phyloP scores from a whole-genome alignment of 768 basidiomycete genomes.

The Tulasnella sp. region DNA sequence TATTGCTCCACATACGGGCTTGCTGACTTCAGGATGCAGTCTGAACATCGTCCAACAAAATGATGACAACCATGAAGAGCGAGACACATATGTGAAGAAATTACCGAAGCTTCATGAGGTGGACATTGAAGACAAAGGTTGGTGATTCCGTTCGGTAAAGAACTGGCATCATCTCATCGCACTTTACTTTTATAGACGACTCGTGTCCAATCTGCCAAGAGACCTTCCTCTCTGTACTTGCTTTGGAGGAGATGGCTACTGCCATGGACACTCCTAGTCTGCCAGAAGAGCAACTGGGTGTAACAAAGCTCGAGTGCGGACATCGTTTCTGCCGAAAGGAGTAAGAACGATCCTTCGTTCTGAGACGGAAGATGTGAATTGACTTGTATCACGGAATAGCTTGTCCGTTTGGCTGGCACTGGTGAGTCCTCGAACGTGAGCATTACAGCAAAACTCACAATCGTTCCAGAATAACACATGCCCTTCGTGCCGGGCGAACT shows the following conservation, averaged over 20 bases:
- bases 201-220: conserved; percentile 67
- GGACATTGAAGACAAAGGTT: conserved; percentile 12
- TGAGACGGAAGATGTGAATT: conserved; percentile 6
- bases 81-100: not conserved
- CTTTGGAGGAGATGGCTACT: conserved; percentile 60
- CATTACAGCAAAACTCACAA: not conserved
- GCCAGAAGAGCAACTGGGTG: conserved; percentile 54
- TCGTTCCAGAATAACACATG: conserved; percentile 35
- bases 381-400: not conserved
- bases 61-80: not conserved
- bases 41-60: not conserved
- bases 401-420: conserved; percentile 14
- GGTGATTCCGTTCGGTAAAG: not conserved
- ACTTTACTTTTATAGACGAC: conserved; percentile 36
- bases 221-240: conserved; percentile 51
- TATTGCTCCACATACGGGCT: not conserved
- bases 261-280: conserved; percentile 74
- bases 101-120: conserved; percentile 1
- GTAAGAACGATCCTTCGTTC: conserved; percentile 31
- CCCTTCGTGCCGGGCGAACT: conserved; percentile 47
- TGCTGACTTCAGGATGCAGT: not conserved
- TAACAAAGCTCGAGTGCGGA: conserved; percentile 49
- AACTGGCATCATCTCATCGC: not conserved
- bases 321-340: conserved; percentile 73
- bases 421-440: not conserved